A percentile compares a stretch with the other conserved stretches of the same genome.
Evolutionary conservation across 202 grass and related monocot genomes (phyloP).

Genomic region (Hordeum pubiflorum): DNA sequence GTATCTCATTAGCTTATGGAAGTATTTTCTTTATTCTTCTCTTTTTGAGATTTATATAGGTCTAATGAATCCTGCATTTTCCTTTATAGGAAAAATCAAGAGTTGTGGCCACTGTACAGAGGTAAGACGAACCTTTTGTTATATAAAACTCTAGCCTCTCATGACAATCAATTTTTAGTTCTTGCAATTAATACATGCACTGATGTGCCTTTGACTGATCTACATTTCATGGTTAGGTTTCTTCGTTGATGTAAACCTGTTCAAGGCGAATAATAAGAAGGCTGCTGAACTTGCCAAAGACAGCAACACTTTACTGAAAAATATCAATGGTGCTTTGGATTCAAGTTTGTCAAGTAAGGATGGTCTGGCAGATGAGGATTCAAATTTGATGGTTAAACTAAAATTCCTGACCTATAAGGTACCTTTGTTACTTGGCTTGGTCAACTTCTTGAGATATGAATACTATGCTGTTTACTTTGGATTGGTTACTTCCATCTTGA

Average conservation of each 20-base stretch:
- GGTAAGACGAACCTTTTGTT: constrained; percentile 47
- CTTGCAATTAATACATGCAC: constrained; percentile 12
- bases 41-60: background rate
- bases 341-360: constrained; percentile 42
- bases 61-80: constrained; percentile 17
- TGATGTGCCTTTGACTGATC: constrained; percentile 2
- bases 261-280: constrained; percentile 75
- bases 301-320: constrained; percentile 51
- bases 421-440: constrained; percentile 1
- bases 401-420: constrained; percentile 99
- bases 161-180: background rate
- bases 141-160: background rate
- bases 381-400: constrained; percentile 93
- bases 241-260: constrained; percentile 92
- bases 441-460: constrained; percentile 1
- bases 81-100: constrained; percentile 63
- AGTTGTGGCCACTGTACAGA: constrained; percentile 94
- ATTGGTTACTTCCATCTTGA: background rate
- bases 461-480: background rate
- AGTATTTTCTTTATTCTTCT: constrained; percentile 5
- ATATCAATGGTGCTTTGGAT: constrained; percentile 51
- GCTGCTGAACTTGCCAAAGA: constrained; percentile 66
- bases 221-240: constrained; percentile 59
- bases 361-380: constrained; percentile 81
- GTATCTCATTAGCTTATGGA: constrained; percentile 9